Conservation (phyloP, 805 yeast species). For the Lachancea quebecensis region DNA sequence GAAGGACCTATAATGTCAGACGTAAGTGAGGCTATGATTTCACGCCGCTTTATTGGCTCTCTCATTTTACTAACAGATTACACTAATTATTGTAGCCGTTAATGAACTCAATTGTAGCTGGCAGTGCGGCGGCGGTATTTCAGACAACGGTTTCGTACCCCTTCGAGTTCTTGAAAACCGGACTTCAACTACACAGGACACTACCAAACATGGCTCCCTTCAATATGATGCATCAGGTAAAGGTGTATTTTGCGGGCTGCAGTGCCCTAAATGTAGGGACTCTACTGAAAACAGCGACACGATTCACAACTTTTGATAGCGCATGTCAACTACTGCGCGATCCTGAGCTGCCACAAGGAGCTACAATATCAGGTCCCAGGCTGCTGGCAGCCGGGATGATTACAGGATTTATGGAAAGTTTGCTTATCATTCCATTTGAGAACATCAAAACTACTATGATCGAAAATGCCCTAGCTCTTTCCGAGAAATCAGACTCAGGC, state of each 20-base stretch:
- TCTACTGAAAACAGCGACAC: slow-evolving; percentile 60
- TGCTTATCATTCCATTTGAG: slow-evolving; percentile 87
- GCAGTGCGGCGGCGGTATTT: slow-evolving; percentile 50
- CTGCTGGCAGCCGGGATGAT: slow-evolving; percentile 76
- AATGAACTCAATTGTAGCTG: slow-evolving; percentile 17
- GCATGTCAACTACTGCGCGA: slow-evolving; percentile 51
- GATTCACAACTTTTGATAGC: slow-evolving; percentile 71
- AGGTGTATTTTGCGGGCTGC: slow-evolving; percentile 49
- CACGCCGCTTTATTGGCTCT: too few relatives aligned
- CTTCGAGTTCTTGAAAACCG: slow-evolving; percentile 62
- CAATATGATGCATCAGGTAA: slow-evolving; percentile 29
- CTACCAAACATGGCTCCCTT: slow-evolving; percentile 31
- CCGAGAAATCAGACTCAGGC: slow-evolving; percentile 11
- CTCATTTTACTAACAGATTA: not conserved
- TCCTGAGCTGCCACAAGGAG: slow-evolving; percentile 42
- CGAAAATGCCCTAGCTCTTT: slow-evolving; percentile 47
- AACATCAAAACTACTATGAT: slow-evolving; percentile 75
- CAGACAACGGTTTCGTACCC: slow-evolving; percentile 65
- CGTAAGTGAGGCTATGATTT: too few relatives aligned
- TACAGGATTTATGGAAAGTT: slow-evolving; percentile 76
- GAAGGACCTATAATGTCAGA: too few relatives aligned
- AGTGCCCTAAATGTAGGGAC: slow-evolving; percentile 72
- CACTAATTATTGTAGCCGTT: not conserved
- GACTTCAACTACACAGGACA: slow-evolving; percentile 49
- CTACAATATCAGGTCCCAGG: slow-evolving; percentile 67